A percentile compares a stretch with the other conserved stretches of the same genome.
These are phyloP conservation scores for Mimosa bimucronata DNA, from an alignment of 306 rosid genomes.

Conservation along the genomic window DNA sequence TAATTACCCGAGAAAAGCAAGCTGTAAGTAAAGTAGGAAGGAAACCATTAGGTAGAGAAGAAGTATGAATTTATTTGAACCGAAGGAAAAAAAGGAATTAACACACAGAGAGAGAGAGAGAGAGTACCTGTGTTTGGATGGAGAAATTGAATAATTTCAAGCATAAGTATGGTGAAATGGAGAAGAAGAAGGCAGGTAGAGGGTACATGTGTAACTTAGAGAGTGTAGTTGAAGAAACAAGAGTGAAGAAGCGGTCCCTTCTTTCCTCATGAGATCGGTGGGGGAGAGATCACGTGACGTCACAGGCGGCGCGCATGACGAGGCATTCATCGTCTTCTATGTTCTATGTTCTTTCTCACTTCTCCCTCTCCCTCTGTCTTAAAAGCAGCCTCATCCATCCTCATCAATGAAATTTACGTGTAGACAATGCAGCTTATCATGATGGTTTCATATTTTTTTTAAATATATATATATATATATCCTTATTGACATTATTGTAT, in stretches of 20 bases:
- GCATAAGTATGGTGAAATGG: too few species aligned
- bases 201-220: neutral
- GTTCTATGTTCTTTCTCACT: neutral
- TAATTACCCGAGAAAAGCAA: constrained; percentile 25
- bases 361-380: neutral
- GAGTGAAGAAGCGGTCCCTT: neutral
- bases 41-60: constrained; percentile 5
- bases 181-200: neutral
- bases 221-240: neutral
- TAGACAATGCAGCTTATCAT: neutral
- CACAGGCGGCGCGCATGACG: neutral
- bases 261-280: neutral
- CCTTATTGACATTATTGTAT: too few species aligned
- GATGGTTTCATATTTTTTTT: too few species aligned
- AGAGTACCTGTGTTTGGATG: neutral
- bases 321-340: neutral
- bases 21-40: neutral
- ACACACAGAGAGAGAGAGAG: neutral
- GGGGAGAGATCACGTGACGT: constrained; percentile 8
- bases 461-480: too few species aligned
- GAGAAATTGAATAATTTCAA: neutral
- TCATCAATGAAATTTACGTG: too few species aligned
- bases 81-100: neutral
- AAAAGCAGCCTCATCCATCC: too few species aligned
- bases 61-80: too few species aligned